A percentile compares a stretch with the other conserved stretches of the same genome.
These are phyloP conservation scores for Corylus heterophylla DNA, from an alignment of 306 rosid genomes.

Conservation along the genomic window DNA sequence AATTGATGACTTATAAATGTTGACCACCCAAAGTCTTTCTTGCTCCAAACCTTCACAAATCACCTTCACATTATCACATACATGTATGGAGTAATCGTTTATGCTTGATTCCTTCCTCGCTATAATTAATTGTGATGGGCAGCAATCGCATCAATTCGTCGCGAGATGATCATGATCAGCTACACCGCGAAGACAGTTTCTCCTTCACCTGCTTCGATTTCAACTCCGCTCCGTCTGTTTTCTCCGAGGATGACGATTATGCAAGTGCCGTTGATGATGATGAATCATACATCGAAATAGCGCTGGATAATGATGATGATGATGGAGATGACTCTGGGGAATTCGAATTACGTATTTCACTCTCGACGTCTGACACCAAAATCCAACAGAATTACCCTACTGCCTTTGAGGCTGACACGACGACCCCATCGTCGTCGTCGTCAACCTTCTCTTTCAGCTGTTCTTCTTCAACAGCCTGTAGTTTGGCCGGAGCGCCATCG, in stretches of 20 bases:
- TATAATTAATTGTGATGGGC: background rate
- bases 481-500: background rate
- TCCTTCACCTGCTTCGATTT: slow-evolving; percentile 27
- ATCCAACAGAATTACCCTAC: too few species aligned
- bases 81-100: too few species aligned
- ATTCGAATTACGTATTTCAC: slow-evolving; percentile 46
- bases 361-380: slow-evolving; percentile 27
- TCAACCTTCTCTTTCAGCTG: slow-evolving; percentile 8
- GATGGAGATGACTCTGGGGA: slow-evolving; percentile 3
- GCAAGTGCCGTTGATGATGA: slow-evolving; percentile 22
- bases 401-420: background rate
- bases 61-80: too few species aligned
- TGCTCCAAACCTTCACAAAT: background rate
- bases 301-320: slow-evolving; percentile 12
- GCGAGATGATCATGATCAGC: background rate
- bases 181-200: slow-evolving; percentile 23
- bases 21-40: background rate
- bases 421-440: background rate
- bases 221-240: slow-evolving; percentile 22
- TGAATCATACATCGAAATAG: slow-evolving; percentile 53
- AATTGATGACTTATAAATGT: background rate
- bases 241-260: slow-evolving; percentile 16
- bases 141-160: background rate
- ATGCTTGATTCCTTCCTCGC: too few species aligned
- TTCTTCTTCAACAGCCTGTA: slow-evolving; percentile 3